Evolutionary conservation across 257 asterid genomes (phyloP).

Genomic region (Gynochthodes officinalis): DNA sequence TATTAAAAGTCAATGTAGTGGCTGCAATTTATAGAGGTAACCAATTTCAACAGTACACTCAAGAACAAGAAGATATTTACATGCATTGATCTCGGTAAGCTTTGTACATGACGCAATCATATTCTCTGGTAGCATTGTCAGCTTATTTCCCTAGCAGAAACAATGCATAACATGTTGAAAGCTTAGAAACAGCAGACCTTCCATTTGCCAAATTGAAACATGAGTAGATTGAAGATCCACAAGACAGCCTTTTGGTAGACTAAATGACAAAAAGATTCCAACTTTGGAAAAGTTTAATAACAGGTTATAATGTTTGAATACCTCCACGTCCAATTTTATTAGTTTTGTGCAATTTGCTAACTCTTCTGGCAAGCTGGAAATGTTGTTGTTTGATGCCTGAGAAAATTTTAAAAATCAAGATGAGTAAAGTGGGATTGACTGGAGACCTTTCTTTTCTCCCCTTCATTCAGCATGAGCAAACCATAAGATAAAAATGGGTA

Average conservation of each 20-base stretch:
- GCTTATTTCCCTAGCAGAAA: slow-evolving; percentile 76
- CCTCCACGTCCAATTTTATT: slow-evolving; percentile 80
- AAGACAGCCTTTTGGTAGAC: background rate
- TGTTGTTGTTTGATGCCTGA: slow-evolving; percentile 86
- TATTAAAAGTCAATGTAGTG: slow-evolving; percentile 14
- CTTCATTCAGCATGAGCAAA: background rate
- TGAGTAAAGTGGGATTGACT: background rate
- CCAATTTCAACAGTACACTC: slow-evolving; percentile 4
- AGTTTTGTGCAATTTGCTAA: slow-evolving; percentile 73
- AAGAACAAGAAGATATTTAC: slow-evolving; percentile 39
- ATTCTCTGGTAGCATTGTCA: slow-evolving; percentile 50
- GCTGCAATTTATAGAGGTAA: slow-evolving; percentile 22
- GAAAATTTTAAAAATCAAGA: slow-evolving; percentile 25
- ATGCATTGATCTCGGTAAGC: slow-evolving; percentile 90
- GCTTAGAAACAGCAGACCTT: slow-evolving; percentile 2
- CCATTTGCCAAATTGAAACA: background rate
- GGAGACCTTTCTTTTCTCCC: background rate
- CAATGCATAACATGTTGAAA: slow-evolving; percentile 6
- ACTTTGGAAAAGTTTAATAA: background rate
- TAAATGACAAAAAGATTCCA: slow-evolving; percentile 12
- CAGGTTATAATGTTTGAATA: slow-evolving; percentile 21
- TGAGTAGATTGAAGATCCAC: background rate
- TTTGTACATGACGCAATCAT: slow-evolving; percentile 68
- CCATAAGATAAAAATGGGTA: background rate
- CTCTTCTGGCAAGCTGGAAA: slow-evolving; percentile 85